A percentile compares a stretch with the other conserved stretches of the same genome.
These are phyloP conservation scores for Pholiota adiposa DNA, from an alignment of 1,284 basidiomycete species.

Conservation along the genomic window DNA sequence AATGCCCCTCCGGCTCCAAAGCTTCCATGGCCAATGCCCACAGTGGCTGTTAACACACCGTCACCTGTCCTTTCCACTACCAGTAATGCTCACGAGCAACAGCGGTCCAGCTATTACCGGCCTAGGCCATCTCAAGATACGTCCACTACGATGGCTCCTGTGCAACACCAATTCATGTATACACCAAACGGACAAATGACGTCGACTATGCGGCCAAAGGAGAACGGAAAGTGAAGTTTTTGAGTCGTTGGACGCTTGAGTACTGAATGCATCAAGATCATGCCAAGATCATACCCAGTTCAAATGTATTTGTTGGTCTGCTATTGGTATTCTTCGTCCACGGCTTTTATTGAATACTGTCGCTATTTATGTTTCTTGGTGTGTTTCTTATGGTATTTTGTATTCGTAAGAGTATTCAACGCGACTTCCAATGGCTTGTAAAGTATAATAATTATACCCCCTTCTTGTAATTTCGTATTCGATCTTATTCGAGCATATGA, in stretches of 20 bases:
- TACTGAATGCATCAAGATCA: background rate
- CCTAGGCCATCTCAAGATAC: conserved; percentile 37
- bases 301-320: background rate
- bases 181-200: conserved; percentile 34
- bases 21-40: conserved; percentile 51
- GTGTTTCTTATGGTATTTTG: background rate
- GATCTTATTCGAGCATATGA: background rate
- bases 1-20: conserved; percentile 22
- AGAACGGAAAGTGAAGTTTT: conserved; percentile 35
- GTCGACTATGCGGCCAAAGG: conserved; percentile 32
- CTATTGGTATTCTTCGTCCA: background rate
- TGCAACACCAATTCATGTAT: conserved; percentile 35
- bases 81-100: conserved; percentile 33
- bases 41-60: conserved; percentile 41
- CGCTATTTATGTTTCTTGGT: background rate
- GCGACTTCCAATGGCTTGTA: background rate
- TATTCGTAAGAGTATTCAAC: conserved; percentile 6
- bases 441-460: conserved; percentile 11
- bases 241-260: background rate
- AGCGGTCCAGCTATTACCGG: conserved; percentile 46
- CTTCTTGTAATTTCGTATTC: conserved; percentile 2
- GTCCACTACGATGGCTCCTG: conserved; percentile 10
- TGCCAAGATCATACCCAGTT: background rate
- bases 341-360: background rate
- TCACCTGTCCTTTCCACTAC: conserved; percentile 34